These are phyloP conservation scores for Micractinium conductrix DNA, from an alignment of 139 green algal species.

Conservation along the genomic window DNA sequence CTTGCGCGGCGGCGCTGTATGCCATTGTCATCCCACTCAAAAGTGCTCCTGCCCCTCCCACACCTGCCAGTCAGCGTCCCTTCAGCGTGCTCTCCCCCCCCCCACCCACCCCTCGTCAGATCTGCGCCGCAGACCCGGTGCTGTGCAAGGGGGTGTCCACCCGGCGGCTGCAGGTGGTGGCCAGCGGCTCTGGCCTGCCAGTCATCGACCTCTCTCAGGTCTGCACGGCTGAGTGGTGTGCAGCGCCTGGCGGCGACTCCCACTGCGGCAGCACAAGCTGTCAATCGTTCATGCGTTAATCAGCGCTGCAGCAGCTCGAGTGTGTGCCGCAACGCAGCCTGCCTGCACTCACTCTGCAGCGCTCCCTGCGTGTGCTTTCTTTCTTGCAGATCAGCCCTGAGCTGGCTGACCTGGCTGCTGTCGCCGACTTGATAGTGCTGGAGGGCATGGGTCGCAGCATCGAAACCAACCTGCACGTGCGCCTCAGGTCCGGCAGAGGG, in stretches of 20 bases:
- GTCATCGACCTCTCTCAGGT: constrained; percentile 85
- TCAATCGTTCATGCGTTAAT: background rate
- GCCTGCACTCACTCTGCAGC: too few relatives aligned
- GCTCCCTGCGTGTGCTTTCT: too few relatives aligned
- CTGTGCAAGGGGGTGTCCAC: constrained; percentile 29
- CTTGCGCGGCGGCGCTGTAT: too few relatives aligned
- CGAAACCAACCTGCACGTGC: constrained; percentile 90
- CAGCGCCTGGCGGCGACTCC: background rate
- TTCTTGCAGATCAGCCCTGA: constrained; percentile 69
- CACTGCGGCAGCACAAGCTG: too few relatives aligned
- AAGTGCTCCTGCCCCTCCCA: too few relatives aligned
- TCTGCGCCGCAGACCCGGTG: constrained; percentile 13
- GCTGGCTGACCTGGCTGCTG: constrained; percentile 66
- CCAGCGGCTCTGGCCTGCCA: constrained; percentile 79
- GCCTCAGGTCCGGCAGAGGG: constrained; percentile 63
- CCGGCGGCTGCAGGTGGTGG: constrained; percentile 66
- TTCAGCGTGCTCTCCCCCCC: too few relatives aligned
- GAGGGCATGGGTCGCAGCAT: constrained; percentile 93
- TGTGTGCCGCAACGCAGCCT: too few relatives aligned
- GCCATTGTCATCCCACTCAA: too few relatives aligned
- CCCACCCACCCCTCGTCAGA: background rate
- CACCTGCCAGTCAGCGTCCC: too few relatives aligned
- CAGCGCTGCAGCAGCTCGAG: too few relatives aligned
- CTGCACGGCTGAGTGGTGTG: background rate
- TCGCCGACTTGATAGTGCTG: constrained; percentile 87